Base-by-base conservation (phyloP, 2,329 filamentous ascomycete species). In the Pseudogymnoascus sp. region DNA sequence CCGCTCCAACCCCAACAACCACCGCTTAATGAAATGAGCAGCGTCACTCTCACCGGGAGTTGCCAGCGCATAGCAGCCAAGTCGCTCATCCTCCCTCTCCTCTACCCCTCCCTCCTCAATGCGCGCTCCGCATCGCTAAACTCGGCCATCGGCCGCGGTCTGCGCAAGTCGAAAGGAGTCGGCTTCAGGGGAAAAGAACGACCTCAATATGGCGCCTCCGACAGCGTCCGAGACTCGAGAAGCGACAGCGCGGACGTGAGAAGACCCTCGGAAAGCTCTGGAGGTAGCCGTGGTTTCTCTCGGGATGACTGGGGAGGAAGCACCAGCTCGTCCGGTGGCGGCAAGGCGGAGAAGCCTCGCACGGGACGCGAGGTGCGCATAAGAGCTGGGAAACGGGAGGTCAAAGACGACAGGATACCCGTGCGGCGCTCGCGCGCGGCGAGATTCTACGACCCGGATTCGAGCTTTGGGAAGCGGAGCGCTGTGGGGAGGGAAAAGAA, bases 131-230 rank as follows among this genome's bases (percentile, higher is more conserved):
- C 81, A 20, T 86, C 84, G 41, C 78, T 90, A 39, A 81, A 78
- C 63, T 88, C 87, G 8, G 87, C 87, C 43, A 91, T 91, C 68
- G 82, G 85, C 65, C 78, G 81, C 50, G 88, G 88, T 12, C 77
- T 90, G 60, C 82, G 85, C 68, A 75, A 71, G 72, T 82, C 66
- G 65, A 78, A 68, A 67, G 71, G 71, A 16, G 61, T 67, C 59
- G 70, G 65, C 8, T 69, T 71, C 39, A 65, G 68, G 41, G 66
- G 64, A 25, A 67, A 63, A 57, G 62, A 65, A 6, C 64, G 61
- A 61, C n/a, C 58, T 25, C 58, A 38, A 60, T 58, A 25, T 61
- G 64, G 25, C 58, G 38, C 22, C 62, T 59, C 35, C 59, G 61
- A 63, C 61, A 62, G 7, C 63, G 65, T 58, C 61, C 59, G 6